These are phyloP conservation scores for Saturnispora sekii DNA, from an alignment of 805 yeast species.

Conservation along the genomic window DNA sequence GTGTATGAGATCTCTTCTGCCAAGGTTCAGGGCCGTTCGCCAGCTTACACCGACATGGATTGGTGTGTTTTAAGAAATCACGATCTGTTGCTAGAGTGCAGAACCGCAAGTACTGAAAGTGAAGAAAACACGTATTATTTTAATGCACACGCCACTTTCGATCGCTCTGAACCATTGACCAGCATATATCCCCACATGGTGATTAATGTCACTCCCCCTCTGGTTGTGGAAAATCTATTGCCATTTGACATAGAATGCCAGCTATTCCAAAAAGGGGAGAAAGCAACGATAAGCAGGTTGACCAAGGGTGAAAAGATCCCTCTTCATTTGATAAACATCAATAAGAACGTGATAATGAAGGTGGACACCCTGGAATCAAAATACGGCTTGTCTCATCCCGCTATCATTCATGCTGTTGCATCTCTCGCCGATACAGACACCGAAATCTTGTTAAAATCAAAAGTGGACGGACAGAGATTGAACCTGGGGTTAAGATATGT, in stretches of 20 bases:
- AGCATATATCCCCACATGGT: constrained; percentile 78
- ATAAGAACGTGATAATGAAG: constrained; percentile 47
- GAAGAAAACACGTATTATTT: constrained; percentile 39
- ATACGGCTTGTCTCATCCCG: constrained; percentile 58
- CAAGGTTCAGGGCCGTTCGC: constrained; percentile 17
- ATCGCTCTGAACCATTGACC: constrained; percentile 59
- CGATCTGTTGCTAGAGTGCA: constrained; percentile 54
- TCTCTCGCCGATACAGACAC: constrained; percentile 25
- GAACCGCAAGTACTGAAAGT: constrained; percentile 26
- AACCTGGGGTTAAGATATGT: constrained; percentile 57
- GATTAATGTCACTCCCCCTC: constrained; percentile 70
- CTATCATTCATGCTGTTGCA: constrained; percentile 54
- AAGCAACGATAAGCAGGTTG: constrained; percentile 57
- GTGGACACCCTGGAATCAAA: constrained; percentile 57
- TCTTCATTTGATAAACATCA: constrained; percentile 71
- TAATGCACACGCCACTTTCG: constrained; percentile 61
- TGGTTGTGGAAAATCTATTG: constrained; percentile 72
- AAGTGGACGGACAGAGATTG: constrained; percentile 58
- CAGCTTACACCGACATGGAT: constrained; percentile 24
- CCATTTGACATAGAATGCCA: constrained; percentile 75
- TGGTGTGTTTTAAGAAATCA: constrained; percentile 55
- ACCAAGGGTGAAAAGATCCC: constrained; percentile 58
- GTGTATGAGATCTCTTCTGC: constrained; percentile 62
- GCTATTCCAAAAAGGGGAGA: constrained; percentile 64
- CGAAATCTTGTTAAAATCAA: constrained; percentile 36